A percentile compares a stretch with the other conserved stretches of the same genome.
These are phyloP conservation scores for Termitomyces bulborhizus DNA, from an alignment of 768 basidiomycete species.

Conservation along the genomic window DNA sequence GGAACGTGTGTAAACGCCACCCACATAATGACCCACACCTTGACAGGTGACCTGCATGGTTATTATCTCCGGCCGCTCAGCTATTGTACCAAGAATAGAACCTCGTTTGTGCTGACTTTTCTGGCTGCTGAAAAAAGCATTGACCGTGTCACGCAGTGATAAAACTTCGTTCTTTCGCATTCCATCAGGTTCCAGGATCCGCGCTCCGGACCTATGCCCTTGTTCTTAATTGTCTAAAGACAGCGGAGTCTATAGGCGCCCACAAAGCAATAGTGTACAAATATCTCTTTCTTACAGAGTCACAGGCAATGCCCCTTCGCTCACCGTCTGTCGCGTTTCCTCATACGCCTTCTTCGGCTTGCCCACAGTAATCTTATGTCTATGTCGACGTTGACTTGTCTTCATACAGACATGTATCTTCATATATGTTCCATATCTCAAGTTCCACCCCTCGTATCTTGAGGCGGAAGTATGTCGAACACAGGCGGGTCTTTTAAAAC, in stretches of 20 bases:
- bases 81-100: too few species aligned
- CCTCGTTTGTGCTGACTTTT: too few species aligned
- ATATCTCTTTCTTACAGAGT: neutral
- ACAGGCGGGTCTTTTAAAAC: neutral
- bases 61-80: too few species aligned
- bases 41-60: too few species aligned
- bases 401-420: neutral
- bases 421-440: neutral
- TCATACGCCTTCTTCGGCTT: neutral
- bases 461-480: neutral
- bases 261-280: neutral
- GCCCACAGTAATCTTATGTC: neutral
- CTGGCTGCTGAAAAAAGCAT: too few species aligned
- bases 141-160: too few species aligned
- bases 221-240: neutral
- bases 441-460: neutral
- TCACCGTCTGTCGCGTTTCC: too few species aligned
- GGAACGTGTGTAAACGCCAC: too few species aligned
- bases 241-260: neutral
- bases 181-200: neutral
- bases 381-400: neutral
- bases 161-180: neutral
- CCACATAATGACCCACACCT: too few species aligned
- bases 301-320: neutral
- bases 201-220: too few species aligned